Base-by-base conservation (phyloP, 2,329 filamentous ascomycete genomes). In the Orbilia blumenaviensis region DNA sequence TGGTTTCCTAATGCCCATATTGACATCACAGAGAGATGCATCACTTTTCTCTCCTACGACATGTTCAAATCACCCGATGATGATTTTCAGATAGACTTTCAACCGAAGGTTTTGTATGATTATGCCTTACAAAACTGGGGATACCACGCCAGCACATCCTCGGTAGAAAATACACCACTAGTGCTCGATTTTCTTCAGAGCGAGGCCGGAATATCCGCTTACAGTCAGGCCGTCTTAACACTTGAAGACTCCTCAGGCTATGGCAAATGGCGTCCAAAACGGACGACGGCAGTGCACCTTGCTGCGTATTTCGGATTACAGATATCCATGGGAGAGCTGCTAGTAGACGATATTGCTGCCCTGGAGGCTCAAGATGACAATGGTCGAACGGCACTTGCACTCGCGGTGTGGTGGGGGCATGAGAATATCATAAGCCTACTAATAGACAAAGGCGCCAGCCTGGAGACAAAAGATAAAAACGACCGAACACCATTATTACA, bases 1-100 rank as follows among this genome's bases (percentile, higher is more conserved):
- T 63, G 27, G 46, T 63, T 71, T 36, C 56, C 56, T 18, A 25
- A 54, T n/a, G 42, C 21, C 3, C 50, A 71, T 8, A 23, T n/a
- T 8, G 14, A 54, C 25, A 71, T 63, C 12, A 41, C 56, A 16
- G 5, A 50, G 3, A 44, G 2, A 5, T 71, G 66, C 12, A 46
- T 63, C 12, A 44, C n/a, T n/a, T n/a, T n/a, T n/a, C n/a, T n/a
- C n/a, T n/a, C n/a, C n/a, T n/a, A n/a, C n/a, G n/a, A n/a, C n/a
- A n/a, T n/a, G n/a, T n/a, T n/a, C n/a, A n/a, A n/a, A n/a, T n/a
- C n/a, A n/a, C n/a, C n/a, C n/a, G n/a, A n/a, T n/a, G n/a, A n/a
- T n/a, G n/a, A n/a, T n/a, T n/a, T n/a, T n/a, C n/a, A n/a, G n/a
- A n/a, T n/a, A n/a, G n/a, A n/a, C n/a, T n/a, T n/a, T 69, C 66